Base-by-base conservation (phyloP, 306 rosid species). In the Fragaria vesca region DNA sequence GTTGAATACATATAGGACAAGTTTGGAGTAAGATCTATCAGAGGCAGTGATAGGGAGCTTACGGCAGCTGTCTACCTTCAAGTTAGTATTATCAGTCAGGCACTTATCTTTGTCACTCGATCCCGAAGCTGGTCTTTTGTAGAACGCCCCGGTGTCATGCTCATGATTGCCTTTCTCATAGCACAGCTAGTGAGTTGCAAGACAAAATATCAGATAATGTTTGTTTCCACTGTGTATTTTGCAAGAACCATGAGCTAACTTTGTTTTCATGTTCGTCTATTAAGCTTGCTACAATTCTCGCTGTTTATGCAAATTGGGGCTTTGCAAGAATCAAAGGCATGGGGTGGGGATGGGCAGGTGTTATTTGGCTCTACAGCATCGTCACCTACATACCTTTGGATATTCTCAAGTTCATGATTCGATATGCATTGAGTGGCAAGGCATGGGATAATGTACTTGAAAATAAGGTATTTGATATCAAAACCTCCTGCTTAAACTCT, bases 291-390 rank as follows among this genome's bases (percentile, higher is more conserved):
- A 93, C 98, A 1, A 0, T 90, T 8, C 89, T 93, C 47, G 93
- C 98, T 36, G 98, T 91, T 79, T 93, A 90, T 69, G 93, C 89
- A 47, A 60, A 91, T n/a, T 91, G 96, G 98, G 75, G 5, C 2
- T 93, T 93, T 76, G 98, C 98, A 43, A 75, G 81, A 11, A 86
- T 93, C 8, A 51, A 67, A n/a, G 97, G 94, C 8, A 81, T 91
- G 58, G 97, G 98, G 40, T 93, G 98, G 98, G 90, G 96, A 50
- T 93, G 98, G 98, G 98, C 98, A 6, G 98, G 89, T 28, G 82
- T 93, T 2, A 90, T 93, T 71, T 93, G 97, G 98, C 66, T 89
- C 69, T 93, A 88, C 83, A 93, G 91, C 91, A 71, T 91, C 21
- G 0, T 91, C 76, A 82, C 83, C 84, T 93, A 93, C 78, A 3